These are phyloP conservation scores for Rhizomucor pusillus DNA, from an alignment of 371 early-diverging fungal species.

Conservation along the genomic window DNA sequence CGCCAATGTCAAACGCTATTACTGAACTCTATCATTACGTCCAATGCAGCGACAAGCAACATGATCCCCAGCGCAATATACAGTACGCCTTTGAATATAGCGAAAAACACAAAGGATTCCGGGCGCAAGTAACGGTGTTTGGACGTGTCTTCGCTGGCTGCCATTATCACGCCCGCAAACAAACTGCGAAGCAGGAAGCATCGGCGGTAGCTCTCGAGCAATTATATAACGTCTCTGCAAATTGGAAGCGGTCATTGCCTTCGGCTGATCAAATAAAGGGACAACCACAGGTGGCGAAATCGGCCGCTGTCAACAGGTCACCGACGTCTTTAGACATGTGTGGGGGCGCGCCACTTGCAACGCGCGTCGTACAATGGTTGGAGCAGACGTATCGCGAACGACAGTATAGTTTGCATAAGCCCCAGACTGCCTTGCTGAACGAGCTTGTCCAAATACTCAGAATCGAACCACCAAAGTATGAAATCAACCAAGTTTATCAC, in stretches of 20 bases:
- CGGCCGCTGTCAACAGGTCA: not conserved
- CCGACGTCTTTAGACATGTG: not conserved
- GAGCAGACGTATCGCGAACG: not conserved
- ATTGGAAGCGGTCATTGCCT: no score
- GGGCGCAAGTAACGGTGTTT: not conserved
- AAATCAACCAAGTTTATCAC: not conserved
- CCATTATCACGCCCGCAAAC: not conserved
- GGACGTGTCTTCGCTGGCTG: not conserved
- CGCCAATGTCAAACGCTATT: no score
- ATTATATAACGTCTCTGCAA: not conserved
- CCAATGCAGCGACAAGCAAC: no score
- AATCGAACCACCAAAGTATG: not conserved
- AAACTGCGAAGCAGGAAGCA: not conserved
- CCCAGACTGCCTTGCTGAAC: not conserved
- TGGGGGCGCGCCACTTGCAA: not conserved
- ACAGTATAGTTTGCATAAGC: not conserved
- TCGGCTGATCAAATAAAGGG: not conserved
- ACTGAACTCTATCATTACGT: no score
- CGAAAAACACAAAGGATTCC: not conserved
- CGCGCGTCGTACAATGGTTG: not conserved
- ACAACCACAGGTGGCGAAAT: not conserved
- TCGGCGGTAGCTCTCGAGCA: not conserved
- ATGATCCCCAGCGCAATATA: not conserved
- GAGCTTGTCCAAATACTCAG: slow-evolving; percentile 1
- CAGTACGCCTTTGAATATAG: not conserved